These are phyloP conservation scores for Darksidea phi DNA, from an alignment of 495 filamentous ascomycete genomes.

Conservation along the genomic window DNA sequence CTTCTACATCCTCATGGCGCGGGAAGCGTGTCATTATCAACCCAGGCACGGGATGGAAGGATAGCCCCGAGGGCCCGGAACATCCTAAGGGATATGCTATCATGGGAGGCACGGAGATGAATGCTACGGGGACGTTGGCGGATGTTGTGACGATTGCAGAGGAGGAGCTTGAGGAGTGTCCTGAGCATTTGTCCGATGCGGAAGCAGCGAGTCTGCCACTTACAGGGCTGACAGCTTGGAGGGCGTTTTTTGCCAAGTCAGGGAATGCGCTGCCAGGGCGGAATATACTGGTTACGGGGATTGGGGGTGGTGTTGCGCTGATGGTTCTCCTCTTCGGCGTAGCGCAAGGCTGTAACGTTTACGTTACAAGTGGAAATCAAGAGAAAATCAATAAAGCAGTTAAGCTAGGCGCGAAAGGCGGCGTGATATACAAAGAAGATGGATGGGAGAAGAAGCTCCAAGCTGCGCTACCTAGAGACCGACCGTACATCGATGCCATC, in stretches of 20 bases:
- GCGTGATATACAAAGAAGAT: constrained; percentile 46
- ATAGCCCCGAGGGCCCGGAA: constrained; percentile 71
- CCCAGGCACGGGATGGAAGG: constrained; percentile 72
- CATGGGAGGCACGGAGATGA: constrained; percentile 66
- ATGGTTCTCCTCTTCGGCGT: constrained; percentile 45
- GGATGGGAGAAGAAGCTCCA: constrained; percentile 47
- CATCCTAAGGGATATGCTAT: constrained; percentile 60
- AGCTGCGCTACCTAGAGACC: constrained; percentile 38
- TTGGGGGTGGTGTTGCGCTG: constrained; percentile 48
- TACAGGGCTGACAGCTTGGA: constrained; percentile 82
- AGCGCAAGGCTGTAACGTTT: constrained; percentile 43
- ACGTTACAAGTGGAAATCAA: constrained; percentile 43
- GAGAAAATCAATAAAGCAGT: constrained; percentile 46
- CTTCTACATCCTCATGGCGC: constrained; percentile 56
- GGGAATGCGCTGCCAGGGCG: constrained; percentile 42
- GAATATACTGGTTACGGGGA: constrained; percentile 47
- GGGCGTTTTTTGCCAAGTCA: constrained; percentile 68
- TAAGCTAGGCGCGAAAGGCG: constrained; percentile 43
- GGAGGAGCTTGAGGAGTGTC: constrained; percentile 70
- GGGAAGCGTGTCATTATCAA: constrained; percentile 71
- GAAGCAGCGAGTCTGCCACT: constrained; percentile 82
- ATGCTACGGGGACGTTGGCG: constrained; percentile 65
- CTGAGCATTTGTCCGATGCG: constrained; percentile 63
- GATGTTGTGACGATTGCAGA: constrained; percentile 69
- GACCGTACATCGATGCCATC: constrained; percentile 44